Evolutionary conservation across 495 filamentous ascomycete genomes (phyloP).

Genomic region (Hypomontagnella monticulosa): DNA sequence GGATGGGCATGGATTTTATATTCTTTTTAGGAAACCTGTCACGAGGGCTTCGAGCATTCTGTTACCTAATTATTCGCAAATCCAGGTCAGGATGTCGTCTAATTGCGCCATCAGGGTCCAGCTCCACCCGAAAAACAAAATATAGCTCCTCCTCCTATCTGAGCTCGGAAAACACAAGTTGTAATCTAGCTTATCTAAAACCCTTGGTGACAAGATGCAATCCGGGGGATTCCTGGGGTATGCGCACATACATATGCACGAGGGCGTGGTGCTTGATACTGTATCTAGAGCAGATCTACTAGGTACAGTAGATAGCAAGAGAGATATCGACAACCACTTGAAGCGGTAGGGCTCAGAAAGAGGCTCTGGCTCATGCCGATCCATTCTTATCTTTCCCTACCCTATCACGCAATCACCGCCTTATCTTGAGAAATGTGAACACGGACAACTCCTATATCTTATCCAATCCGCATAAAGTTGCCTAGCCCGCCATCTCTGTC

Average conservation of each 20-base stretch:
- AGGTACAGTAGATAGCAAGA: slow-evolving; percentile 23
- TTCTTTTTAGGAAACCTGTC: slow-evolving; percentile 33
- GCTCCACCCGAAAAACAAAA: slow-evolving; percentile 20
- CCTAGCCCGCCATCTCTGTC: slow-evolving; percentile 22
- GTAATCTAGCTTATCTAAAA: slow-evolving; percentile 14
- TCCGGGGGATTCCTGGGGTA: slow-evolving; percentile 7
- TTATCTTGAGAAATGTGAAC: slow-evolving; percentile 40
- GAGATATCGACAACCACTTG: slow-evolving; percentile 32
- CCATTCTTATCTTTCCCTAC: slow-evolving; percentile 39
- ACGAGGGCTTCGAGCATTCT: slow-evolving; percentile 27
- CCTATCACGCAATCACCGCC: slow-evolving; percentile 41
- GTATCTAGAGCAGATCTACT: slow-evolving; percentile 35
- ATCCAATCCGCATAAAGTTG: slow-evolving; percentile 33
- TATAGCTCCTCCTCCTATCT: slow-evolving; percentile 20
- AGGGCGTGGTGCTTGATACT: slow-evolving; percentile 3
- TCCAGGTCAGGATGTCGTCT: slow-evolving; percentile 34
- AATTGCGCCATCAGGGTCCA: slow-evolving; percentile 38
- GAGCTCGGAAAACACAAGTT: slow-evolving; percentile 9
- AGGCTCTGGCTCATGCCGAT: slow-evolving; percentile 35
- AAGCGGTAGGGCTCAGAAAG: slow-evolving; percentile 30
- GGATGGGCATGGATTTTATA: slow-evolving; percentile 28
- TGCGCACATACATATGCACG: slow-evolving; percentile 21
- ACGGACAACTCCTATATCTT: slow-evolving; percentile 27
- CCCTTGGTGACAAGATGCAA: slow-evolving; percentile 12
- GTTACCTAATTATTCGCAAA: slow-evolving; percentile 30